Conservation (phyloP, 192 early-diverging fungal genomes). For the Coemansia sp. region DNA sequence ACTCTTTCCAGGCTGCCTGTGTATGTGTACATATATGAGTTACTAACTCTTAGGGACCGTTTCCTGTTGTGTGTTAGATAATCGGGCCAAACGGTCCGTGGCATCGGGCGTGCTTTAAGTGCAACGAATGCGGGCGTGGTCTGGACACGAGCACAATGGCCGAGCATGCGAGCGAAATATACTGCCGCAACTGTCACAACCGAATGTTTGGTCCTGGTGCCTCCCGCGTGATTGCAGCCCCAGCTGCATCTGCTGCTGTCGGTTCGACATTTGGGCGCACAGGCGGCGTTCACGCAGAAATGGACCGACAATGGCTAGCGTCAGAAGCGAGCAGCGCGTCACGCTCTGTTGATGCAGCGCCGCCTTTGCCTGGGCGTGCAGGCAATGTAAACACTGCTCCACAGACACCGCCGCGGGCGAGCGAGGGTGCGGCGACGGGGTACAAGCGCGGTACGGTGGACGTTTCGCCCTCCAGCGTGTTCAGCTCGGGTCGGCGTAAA, state of each 20-base stretch:
- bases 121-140: constrained; percentile 25
- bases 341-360: neutral
- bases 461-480: constrained; percentile 48
- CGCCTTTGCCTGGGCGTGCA: constrained; percentile 10
- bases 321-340: neutral
- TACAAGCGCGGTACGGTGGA: constrained; percentile 10
- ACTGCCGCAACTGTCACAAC: constrained; percentile 42
- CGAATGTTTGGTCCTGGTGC: constrained; percentile 12
- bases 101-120: constrained; percentile 46
- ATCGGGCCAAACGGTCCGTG: constrained; percentile 48
- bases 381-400: neutral
- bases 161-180: constrained; percentile 44
- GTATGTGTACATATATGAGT: too few relatives aligned
- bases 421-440: neutral
- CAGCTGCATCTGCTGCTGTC: too few relatives aligned
- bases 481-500: constrained; percentile 33
- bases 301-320: too few relatives aligned
- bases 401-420: constrained; percentile 9
- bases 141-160: constrained; percentile 36
- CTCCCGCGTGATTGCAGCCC: neutral
- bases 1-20: too few relatives aligned
- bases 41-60: neutral
- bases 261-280: neutral
- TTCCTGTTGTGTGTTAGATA: constrained; percentile 20
- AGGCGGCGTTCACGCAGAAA: too few relatives aligned